Conservation (phyloP, 2,329 filamentous ascomycete genomes). For the Scleromitrula shiraiana region DNA sequence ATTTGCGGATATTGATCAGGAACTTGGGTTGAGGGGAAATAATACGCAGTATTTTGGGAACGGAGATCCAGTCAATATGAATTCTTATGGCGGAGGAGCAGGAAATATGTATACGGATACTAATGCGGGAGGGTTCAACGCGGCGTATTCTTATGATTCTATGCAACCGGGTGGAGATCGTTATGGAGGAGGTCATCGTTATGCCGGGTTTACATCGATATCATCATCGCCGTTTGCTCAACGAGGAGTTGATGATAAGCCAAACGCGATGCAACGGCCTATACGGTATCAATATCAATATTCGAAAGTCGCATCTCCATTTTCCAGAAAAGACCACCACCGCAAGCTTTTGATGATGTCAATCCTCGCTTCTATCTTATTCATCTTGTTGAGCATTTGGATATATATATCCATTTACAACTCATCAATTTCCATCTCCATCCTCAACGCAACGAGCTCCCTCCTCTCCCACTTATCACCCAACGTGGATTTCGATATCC, state of each 20-base stretch:
- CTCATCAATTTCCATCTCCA: slow-evolving; percentile 2
- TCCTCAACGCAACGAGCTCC: no score
- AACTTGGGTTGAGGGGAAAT: not conserved
- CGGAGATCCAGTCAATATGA: not conserved
- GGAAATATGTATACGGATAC: slow-evolving; percentile 1
- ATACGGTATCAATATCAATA: no score
- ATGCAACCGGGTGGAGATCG: slow-evolving; percentile 13
- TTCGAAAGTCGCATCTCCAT: no score
- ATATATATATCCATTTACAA: no score
- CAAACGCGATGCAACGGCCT: no score
- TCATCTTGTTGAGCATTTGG: no score
- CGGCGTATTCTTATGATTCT: slow-evolving; percentile 10
- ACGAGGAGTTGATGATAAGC: not conserved
- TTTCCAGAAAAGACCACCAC: no score
- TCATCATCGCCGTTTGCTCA: not conserved
- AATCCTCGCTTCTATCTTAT: no score
- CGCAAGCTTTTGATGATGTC: no score
- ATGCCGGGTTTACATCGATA: no score
- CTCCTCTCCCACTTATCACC: not conserved
- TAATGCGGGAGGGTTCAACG: not conserved
- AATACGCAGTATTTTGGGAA: not conserved
- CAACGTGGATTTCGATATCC: slow-evolving; percentile 10
- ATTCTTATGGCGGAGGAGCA: slow-evolving; percentile 1
- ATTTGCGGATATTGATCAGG: not conserved
- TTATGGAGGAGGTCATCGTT: not conserved